Evolutionary conservation across 129 eudicot species (phyloP).

Genomic region (Flaveria bidentis): DNA sequence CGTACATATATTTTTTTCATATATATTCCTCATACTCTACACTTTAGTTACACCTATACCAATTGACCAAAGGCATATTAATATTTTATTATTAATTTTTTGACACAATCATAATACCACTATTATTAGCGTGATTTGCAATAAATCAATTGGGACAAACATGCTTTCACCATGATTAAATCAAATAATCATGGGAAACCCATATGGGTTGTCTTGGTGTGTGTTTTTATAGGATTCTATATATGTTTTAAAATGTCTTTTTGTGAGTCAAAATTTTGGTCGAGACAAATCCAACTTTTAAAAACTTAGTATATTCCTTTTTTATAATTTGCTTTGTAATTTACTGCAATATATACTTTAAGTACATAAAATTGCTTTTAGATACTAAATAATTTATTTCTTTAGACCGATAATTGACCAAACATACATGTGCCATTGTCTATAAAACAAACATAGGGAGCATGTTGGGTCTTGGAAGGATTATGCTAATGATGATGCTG

Average conservation of each 20-base stretch:
- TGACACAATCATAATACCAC: conserved; percentile 20
- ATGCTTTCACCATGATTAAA: conserved; percentile 22
- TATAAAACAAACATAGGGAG: conserved; percentile 22
- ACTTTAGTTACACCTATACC: background rate
- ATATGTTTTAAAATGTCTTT: background rate
- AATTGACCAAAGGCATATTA: background rate
- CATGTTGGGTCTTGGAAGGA: conserved; percentile 28
- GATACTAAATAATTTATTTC: background rate
- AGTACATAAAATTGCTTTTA: background rate
- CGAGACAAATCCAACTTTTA: background rate
- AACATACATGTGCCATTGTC: conserved; percentile 26
- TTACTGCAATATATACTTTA: background rate
- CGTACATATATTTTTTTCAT: background rate
- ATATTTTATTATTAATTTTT: background rate
- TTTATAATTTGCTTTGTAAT: background rate
- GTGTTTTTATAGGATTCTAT: background rate
- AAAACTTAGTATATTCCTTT: background rate
- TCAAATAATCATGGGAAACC: conserved; percentile 18
- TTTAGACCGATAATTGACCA: conserved; percentile 15
- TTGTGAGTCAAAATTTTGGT: background rate
- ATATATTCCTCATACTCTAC: background rate
- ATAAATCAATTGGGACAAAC: conserved; percentile 21
- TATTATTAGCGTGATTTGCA: conserved; percentile 22
- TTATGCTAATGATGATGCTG: conserved; percentile 4
- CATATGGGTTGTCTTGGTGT: conserved; percentile 20